Conservation (phyloP, 495 filamentous ascomycete species). For the Cladorrhinum samala region DNA sequence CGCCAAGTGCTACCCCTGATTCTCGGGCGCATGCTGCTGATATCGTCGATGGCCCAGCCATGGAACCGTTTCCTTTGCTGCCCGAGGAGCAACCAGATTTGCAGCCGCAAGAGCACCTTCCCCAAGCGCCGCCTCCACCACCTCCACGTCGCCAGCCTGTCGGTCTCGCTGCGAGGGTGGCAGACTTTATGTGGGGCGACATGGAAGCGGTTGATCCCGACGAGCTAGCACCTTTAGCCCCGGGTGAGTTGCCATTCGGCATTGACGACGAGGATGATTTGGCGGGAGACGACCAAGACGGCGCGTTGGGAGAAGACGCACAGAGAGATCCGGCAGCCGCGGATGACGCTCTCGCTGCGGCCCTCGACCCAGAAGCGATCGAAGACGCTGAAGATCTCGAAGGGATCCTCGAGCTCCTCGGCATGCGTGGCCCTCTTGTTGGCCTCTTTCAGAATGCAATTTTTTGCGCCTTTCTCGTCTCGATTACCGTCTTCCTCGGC, state of each 20-base stretch:
- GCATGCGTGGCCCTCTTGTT: conserved; percentile 88
- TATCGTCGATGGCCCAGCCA: no score
- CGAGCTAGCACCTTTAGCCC: conserved; percentile 34
- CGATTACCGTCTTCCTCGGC: conserved; percentile 72
- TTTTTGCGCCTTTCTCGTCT: conserved; percentile 86
- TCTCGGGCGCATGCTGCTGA: no score
- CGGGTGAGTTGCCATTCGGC: conserved; percentile 32
- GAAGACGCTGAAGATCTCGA: conserved; percentile 97
- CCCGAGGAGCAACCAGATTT: not conserved
- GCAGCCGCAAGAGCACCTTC: not conserved
- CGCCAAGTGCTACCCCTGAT: not conserved
- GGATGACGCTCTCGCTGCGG: conserved; percentile 37
- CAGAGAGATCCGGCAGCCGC: conserved; percentile 29
- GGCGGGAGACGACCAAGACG: conserved; percentile 34
- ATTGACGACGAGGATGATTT: conserved; percentile 23
- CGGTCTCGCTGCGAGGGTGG: conserved; percentile 31
- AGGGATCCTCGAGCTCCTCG: conserved; percentile 90
- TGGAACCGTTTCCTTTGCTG: not conserved
- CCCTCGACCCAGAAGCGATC: conserved; percentile 42
- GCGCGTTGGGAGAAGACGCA: conserved; percentile 15
- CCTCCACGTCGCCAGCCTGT: conserved; percentile 18
- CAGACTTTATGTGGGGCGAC: conserved; percentile 45
- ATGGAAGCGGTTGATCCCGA: conserved; percentile 30
- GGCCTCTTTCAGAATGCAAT: conserved; percentile 90
- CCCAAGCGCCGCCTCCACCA: not conserved